Conservation (phyloP, 257 asterid species). For the Nicotiana attenuata region DNA sequence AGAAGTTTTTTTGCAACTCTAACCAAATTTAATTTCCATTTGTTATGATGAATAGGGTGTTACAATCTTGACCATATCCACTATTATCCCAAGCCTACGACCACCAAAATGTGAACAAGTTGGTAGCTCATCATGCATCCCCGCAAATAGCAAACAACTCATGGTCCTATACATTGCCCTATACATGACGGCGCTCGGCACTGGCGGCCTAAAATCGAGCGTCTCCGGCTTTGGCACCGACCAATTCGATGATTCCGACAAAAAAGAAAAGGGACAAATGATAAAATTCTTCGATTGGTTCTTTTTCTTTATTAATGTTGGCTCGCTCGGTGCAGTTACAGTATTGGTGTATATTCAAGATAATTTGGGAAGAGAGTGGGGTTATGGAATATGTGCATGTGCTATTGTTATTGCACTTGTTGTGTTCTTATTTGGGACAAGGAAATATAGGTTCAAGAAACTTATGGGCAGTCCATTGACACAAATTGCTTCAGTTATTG, state of each 20-base stretch:
- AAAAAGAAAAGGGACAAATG: slow-evolving; percentile 55
- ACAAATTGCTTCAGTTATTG: slow-evolving; percentile 53
- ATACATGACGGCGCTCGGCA: slow-evolving; percentile 79
- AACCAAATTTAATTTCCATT: not conserved
- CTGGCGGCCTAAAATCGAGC: slow-evolving; percentile 83
- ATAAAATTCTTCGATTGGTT: slow-evolving; percentile 80
- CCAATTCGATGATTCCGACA: slow-evolving; percentile 68
- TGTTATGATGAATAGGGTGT: slow-evolving; percentile 50
- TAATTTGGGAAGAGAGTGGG: slow-evolving; percentile 65
- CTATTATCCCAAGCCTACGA: slow-evolving; percentile 52
- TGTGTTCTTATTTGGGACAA: slow-evolving; percentile 58
- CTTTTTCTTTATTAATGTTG: slow-evolving; percentile 69
- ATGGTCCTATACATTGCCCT: slow-evolving; percentile 51
- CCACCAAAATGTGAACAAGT: slow-evolving; percentile 59
- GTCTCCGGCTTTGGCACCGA: slow-evolving; percentile 88
- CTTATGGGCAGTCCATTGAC: slow-evolving; percentile 67
- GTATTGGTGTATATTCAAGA: slow-evolving; percentile 76
- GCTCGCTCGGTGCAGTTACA: slow-evolving; percentile 75
- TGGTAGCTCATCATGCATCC: slow-evolving; percentile 48
- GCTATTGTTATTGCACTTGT: slow-evolving; percentile 47
- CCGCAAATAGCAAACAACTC: slow-evolving; percentile 54
- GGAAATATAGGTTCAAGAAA: slow-evolving; percentile 58
- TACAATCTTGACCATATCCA: slow-evolving; percentile 63
- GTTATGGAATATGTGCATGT: slow-evolving; percentile 79
- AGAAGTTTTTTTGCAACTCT: too few relatives aligned